Conservation (phyloP, 1,284 basidiomycete species). For the Porodaedalea pini region DNA sequence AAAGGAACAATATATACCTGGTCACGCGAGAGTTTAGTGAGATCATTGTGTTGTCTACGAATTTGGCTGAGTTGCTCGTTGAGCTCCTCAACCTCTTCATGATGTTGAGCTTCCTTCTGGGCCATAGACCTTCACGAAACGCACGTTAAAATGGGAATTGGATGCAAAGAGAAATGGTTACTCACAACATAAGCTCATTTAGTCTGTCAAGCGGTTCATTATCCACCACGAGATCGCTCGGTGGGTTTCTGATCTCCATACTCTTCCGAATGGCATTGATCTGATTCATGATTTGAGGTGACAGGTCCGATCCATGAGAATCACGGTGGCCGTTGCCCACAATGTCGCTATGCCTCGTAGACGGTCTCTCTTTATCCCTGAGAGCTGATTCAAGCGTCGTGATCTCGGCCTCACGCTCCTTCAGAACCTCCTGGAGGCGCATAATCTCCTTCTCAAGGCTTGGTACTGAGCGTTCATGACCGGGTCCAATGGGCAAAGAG, state of each 20-base stretch:
- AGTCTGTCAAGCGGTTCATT: conserved; percentile 71
- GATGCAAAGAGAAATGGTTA: conserved; percentile 21
- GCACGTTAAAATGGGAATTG: neutral
- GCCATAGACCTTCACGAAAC: conserved; percentile 79
- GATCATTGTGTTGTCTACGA: conserved; percentile 73
- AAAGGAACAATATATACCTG: conserved; percentile 48
- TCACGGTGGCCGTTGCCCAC: conserved; percentile 29
- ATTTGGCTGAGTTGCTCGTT: conserved; percentile 64
- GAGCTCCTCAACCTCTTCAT: conserved; percentile 70
- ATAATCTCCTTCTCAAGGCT: conserved; percentile 92
- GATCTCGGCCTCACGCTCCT: conserved; percentile 86
- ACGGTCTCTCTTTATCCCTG: conserved; percentile 42
- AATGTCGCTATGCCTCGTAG: conserved; percentile 24
- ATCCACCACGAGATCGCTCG: conserved; percentile 40
- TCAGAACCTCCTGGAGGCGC: conserved; percentile 84
- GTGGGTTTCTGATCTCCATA: conserved; percentile 45
- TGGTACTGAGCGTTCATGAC: conserved; percentile 65
- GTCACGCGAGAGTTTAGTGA: conserved; percentile 74
- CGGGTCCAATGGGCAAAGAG: conserved; percentile 45
- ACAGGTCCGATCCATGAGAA: conserved; percentile 38
- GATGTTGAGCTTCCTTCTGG: conserved; percentile 85
- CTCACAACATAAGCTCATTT: conserved; percentile 85
- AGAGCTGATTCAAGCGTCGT: conserved; percentile 67
- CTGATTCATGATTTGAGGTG: conserved; percentile 64
- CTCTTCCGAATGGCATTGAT: conserved; percentile 68